Conservation (phyloP, 805 yeast species). For the Maudiozyma turicensis region DNA sequence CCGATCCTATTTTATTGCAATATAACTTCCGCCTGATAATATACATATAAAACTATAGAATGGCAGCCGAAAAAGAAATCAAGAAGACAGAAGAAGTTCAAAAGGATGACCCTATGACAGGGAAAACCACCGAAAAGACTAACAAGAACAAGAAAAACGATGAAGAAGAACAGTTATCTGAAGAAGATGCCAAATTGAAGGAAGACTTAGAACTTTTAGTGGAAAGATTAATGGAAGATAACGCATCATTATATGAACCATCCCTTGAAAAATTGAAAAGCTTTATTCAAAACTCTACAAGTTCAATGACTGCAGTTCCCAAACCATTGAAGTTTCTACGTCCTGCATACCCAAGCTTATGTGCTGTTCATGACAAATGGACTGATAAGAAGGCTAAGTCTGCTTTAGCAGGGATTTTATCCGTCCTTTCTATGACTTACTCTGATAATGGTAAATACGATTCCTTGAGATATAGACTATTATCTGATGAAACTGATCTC, state of each 20-base stretch:
- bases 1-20: neutral
- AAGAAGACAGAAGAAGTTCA: conserved; percentile 1
- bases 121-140: conserved; percentile 4
- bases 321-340: conserved; percentile 93
- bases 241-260: conserved; percentile 36
- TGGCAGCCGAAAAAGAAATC: conserved; percentile 2
- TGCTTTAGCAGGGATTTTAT: conserved; percentile 75
- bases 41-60: neutral
- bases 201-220: conserved; percentile 80
- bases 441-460: conserved; percentile 74
- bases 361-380: conserved; percentile 62
- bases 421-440: conserved; percentile 92
- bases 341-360: conserved; percentile 70
- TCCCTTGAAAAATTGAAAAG: conserved; percentile 65
- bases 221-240: conserved; percentile 55
- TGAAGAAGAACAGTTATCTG: conserved; percentile 77
- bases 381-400: conserved; percentile 37
- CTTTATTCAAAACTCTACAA: conserved; percentile 82
- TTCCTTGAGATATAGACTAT: conserved; percentile 68
- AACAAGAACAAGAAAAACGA: conserved; percentile 21
- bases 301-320: conserved; percentile 99
- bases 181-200: conserved; percentile 85
- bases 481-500: conserved; percentile 45
- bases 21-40: neutral
- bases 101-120: neutral